Conservation (phyloP, 352 stramenopile species). For the Globisporangium lucens region DNA sequence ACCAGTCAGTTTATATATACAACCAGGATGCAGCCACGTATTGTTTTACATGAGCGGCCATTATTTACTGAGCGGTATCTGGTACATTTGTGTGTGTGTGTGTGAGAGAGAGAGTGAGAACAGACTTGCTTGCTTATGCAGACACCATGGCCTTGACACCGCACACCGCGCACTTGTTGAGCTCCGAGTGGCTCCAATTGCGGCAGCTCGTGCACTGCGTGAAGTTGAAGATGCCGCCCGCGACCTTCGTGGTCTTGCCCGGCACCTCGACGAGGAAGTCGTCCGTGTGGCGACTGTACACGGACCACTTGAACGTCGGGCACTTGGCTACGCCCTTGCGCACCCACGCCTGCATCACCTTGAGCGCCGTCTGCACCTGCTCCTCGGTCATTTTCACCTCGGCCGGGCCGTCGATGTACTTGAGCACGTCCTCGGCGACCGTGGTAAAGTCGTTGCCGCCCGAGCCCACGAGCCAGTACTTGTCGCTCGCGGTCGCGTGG, state of each 20-base stretch:
- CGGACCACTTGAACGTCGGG: background rate
- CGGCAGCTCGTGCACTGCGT: background rate
- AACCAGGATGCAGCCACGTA: background rate
- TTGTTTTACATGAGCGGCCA: background rate
- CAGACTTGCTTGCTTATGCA: background rate
- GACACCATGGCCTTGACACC: background rate
- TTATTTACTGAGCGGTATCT: background rate
- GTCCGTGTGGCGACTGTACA: conserved; percentile 2
- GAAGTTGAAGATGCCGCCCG: background rate
- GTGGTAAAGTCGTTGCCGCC: background rate
- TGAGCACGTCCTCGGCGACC: background rate
- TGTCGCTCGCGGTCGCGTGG: background rate
- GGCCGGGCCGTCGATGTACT: background rate
- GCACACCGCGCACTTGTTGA: background rate
- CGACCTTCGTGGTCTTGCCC: background rate
- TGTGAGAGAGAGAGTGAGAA: background rate
- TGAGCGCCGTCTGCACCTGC: background rate
- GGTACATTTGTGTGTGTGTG: background rate
- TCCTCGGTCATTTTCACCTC: conserved; percentile 4
- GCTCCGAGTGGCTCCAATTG: background rate
- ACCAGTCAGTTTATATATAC: background rate
- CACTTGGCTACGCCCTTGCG: background rate
- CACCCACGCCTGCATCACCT: background rate
- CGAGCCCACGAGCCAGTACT: background rate
- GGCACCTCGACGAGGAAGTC: background rate